phyloP scores from a whole-genome alignment of 2,329 filamentous ascomycete species.

The Phialophora expanda region DNA sequence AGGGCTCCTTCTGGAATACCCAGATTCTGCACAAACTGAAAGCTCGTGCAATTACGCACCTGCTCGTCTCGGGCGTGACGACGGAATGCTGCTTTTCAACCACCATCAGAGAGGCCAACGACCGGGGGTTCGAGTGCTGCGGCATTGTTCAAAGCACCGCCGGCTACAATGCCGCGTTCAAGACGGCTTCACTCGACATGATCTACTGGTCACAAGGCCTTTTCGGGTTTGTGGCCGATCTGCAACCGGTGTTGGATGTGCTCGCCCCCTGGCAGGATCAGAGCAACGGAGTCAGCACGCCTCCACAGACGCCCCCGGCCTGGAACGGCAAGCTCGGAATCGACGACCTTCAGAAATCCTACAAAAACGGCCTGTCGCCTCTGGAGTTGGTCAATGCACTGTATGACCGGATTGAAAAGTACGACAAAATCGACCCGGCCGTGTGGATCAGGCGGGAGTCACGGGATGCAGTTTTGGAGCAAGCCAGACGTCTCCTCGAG shows the following conservation, averaged over 20 bases:
- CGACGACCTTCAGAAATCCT: conserved; percentile 51
- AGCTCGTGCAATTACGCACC: conserved; percentile 62
- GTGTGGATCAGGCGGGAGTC: conserved; percentile 58
- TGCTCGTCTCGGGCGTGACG: conserved; percentile 63
- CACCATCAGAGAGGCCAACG: conserved; percentile 62
- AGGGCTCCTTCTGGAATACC: conserved; percentile 65
- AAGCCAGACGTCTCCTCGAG: conserved; percentile 49
- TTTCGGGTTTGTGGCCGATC: conserved; percentile 44
- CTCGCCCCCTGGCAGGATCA: conserved; percentile 31
- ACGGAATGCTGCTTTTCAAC: conserved; percentile 65
- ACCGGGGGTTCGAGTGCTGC: conserved; percentile 67
- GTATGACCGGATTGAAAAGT: conserved; percentile 56
- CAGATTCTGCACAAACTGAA: conserved; percentile 59
- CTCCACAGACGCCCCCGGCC: conserved; percentile 40
- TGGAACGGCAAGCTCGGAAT: conserved; percentile 54
- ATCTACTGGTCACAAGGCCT: conserved; percentile 47
- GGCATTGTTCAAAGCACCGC: conserved; percentile 54
- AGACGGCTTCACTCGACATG: conserved; percentile 48
- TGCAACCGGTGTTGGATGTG: conserved; percentile 39
- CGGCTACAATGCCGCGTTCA: conserved; percentile 44
- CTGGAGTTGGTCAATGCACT: conserved; percentile 42
- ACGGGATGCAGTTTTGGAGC: conserved; percentile 48
- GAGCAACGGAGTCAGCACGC: conserved; percentile 34
- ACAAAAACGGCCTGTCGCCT: conserved; percentile 43
- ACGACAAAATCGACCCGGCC: conserved; percentile 54